phyloP scores from a whole-genome alignment of 768 basidiomycete species.

The Mycena rebaudengoi region DNA sequence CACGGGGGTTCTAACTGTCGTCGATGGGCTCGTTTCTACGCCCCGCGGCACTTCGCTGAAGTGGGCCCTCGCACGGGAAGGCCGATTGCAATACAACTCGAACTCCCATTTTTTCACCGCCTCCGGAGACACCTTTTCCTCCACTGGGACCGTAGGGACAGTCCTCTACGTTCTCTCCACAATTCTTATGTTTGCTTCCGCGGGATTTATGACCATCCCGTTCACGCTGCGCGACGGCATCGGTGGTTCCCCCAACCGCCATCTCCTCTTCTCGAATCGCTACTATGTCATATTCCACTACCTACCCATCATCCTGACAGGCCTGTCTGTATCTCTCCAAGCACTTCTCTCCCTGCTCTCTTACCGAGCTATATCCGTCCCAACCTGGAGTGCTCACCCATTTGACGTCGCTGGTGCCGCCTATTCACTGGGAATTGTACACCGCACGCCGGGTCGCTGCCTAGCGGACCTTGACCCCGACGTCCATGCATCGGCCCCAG shows the following conservation, averaged over 20 bases:
- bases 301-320: neutral
- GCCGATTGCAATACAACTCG: neutral
- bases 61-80: neutral
- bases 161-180: neutral
- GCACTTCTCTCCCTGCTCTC: neutral
- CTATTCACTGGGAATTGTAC: neutral
- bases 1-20: neutral
- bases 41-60: neutral
- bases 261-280: neutral
- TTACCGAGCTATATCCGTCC: neutral
- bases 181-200: neutral
- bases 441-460: neutral
- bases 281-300: conserved; percentile 2
- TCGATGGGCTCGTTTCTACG: neutral
- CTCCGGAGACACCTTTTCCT: neutral
- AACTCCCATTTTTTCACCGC: neutral
- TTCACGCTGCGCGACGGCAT: neutral
- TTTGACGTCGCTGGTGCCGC: conserved; percentile 1
- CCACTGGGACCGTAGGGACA: neutral
- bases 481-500: neutral
- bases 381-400: neutral
- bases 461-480: too few relatives aligned
- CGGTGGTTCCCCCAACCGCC: neutral
- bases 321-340: neutral
- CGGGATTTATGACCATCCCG: conserved; percentile 3